A percentile compares a stretch with the other conserved stretches of the same genome.
Evolutionary conservation across 2,329 filamentous ascomycete genomes (phyloP).

Genomic region (Apiospora aurea): DNA sequence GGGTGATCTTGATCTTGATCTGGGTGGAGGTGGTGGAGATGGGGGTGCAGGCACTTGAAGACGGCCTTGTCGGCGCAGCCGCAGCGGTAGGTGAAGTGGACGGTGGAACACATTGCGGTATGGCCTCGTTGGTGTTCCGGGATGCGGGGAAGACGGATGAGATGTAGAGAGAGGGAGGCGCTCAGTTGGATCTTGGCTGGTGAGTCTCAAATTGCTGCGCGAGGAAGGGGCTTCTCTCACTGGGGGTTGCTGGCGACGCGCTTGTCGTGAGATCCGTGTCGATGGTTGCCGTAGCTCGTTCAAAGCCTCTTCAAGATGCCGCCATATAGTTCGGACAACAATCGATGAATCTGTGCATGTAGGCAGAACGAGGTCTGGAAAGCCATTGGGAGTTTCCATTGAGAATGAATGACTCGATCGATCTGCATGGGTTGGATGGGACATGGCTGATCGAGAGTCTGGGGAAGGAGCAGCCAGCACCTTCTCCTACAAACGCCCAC

Average conservation of each 20-base stretch:
- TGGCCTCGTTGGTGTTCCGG: background rate
- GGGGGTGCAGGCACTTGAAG: slow-evolving; percentile 26
- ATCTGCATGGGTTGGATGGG: background rate
- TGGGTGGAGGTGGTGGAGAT: background rate
- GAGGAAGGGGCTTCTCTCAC: background rate
- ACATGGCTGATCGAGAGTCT: background rate
- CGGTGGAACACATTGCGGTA: slow-evolving; percentile 23
- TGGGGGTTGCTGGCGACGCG: background rate
- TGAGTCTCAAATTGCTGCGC: too few species aligned
- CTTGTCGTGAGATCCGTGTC: background rate
- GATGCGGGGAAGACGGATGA: too few species aligned
- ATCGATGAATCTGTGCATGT: background rate
- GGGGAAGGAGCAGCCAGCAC: background rate
- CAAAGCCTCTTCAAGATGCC: background rate
- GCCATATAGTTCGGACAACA: background rate
- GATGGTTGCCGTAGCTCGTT: background rate
- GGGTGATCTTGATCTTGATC: background rate
- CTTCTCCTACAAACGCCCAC: background rate
- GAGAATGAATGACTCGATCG: background rate
- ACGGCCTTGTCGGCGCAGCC: slow-evolving; percentile 27
- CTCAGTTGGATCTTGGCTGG: background rate
- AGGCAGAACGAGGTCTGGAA: background rate
- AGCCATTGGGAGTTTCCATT: background rate
- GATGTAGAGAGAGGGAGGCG: background rate
- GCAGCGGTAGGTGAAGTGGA: slow-evolving; percentile 32